Evolutionary conservation across 2,329 filamentous ascomycete genomes (phyloP).

Genomic region (Colletotrichum liriopes): DNA sequence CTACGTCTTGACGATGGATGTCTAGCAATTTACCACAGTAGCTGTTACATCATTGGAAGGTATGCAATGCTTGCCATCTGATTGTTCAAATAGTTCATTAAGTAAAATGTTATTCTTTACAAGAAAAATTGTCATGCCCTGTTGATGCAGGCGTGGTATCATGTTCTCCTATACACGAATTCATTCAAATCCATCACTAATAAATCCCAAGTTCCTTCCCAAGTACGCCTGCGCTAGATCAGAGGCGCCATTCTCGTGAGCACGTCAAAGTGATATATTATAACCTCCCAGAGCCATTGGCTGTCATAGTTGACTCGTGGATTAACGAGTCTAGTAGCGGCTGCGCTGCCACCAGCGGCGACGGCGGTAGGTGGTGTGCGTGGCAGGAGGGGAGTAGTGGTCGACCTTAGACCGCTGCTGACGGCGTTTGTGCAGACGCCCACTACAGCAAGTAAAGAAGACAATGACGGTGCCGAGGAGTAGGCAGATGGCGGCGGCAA

Average conservation of each 20-base stretch:
- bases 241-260: constrained; percentile 4
- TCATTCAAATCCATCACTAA: constrained; percentile 9
- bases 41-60: neutral
- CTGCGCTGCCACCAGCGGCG: constrained; percentile 42
- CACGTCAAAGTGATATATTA: neutral
- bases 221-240: constrained; percentile 16
- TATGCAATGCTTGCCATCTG: neutral
- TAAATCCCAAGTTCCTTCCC: neutral
- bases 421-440: constrained; percentile 59
- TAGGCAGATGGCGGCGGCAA: constrained; percentile 69
- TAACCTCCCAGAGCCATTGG: neutral
- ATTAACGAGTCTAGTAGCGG: constrained; percentile 35
- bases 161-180: constrained; percentile 14
- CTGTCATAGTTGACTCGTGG: neutral
- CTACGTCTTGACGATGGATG: neutral
- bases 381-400: constrained; percentile 46
- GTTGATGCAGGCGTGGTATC: constrained; percentile 38
- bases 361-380: constrained; percentile 35
- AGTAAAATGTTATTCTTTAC: neutral
- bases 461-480: constrained; percentile 71
- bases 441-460: constrained; percentile 74
- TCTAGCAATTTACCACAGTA: neutral
- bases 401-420: constrained; percentile 47
- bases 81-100: constrained; percentile 15
- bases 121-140: constrained; percentile 17